Conservation (phyloP, 2,329 filamentous ascomycete species). For the Pyrenophora tritici-repentis region DNA sequence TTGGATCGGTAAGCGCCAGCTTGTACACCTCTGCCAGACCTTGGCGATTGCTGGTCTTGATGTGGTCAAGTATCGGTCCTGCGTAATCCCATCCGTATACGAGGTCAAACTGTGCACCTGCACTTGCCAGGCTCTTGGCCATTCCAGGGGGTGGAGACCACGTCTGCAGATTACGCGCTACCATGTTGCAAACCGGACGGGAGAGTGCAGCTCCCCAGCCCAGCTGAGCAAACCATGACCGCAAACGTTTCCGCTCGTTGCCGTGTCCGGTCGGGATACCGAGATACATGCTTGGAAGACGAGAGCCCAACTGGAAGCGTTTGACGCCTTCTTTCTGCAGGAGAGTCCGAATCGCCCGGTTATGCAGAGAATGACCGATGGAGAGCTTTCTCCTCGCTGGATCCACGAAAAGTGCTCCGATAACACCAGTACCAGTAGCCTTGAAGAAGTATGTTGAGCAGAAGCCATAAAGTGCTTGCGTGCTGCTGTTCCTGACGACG, state of each 20-base stretch:
- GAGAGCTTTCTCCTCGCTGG: constrained; percentile 83
- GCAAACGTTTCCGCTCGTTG: constrained; percentile 63
- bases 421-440: constrained; percentile 70
- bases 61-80: constrained; percentile 73
- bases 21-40: constrained; percentile 81
- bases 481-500: constrained; percentile 92
- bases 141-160: constrained; percentile 81
- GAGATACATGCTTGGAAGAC: constrained; percentile 82
- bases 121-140: constrained; percentile 71
- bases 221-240: constrained; percentile 86
- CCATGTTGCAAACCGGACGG: constrained; percentile 70
- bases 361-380: constrained; percentile 87
- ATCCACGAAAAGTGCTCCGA: constrained; percentile 89
- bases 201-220: constrained; percentile 80
- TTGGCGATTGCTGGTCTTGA: constrained; percentile 73
- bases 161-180: constrained; percentile 70
- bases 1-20: constrained; percentile 71
- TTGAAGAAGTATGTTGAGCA: constrained; percentile 84
- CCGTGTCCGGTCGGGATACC: constrained; percentile 76
- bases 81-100: constrained; percentile 80
- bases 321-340: constrained; percentile 73
- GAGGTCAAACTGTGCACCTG: constrained; percentile 79
- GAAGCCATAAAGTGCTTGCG: constrained; percentile 87
- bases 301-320: constrained; percentile 79
- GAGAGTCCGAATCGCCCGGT: constrained; percentile 78